These are phyloP conservation scores for Huntiella savannae DNA, from an alignment of 2,329 filamentous ascomycete species.

Conservation along the genomic window DNA sequence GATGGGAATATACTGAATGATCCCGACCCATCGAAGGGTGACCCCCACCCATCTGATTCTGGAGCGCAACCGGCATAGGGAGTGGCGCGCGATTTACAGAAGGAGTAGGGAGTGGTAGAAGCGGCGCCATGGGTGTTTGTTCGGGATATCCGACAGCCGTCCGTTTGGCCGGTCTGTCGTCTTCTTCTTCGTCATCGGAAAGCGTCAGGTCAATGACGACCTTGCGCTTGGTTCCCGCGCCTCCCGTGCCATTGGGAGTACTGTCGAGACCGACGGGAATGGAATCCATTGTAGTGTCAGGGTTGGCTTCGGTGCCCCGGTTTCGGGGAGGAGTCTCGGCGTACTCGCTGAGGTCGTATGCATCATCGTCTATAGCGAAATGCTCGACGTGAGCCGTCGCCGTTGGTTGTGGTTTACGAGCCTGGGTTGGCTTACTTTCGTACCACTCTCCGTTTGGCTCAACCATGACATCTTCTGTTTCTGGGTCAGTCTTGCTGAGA, in stretches of 20 bases:
- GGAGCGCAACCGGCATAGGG: too few species aligned
- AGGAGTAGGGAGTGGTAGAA: too few species aligned
- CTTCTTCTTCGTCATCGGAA: constrained; percentile 33
- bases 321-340: not conserved
- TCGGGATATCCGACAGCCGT: constrained; percentile 15
- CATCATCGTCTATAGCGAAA: constrained; percentile 17
- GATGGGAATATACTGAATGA: too few species aligned
- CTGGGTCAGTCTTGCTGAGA: constrained; percentile 48
- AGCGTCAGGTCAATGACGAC: constrained; percentile 41
- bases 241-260: constrained; percentile 11
- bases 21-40: too few species aligned
- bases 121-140: not conserved
- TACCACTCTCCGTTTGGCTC: constrained; percentile 71
- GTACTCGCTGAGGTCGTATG: constrained; percentile 1
- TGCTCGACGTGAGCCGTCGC: constrained; percentile 27
- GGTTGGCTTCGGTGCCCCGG: not conserved
- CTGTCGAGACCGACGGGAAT: not conserved
- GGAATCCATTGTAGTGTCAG: not conserved
- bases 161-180: constrained; percentile 30
- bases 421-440: constrained; percentile 1
- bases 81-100: too few species aligned
- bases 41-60: too few species aligned
- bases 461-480: constrained; percentile 70
- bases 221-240: constrained; percentile 28
- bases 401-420: not conserved